A percentile compares a stretch with the other conserved stretches of the same genome.
phyloP scores from a whole-genome alignment of 768 basidiomycete species.

The Tubosaeta sp. region DNA sequence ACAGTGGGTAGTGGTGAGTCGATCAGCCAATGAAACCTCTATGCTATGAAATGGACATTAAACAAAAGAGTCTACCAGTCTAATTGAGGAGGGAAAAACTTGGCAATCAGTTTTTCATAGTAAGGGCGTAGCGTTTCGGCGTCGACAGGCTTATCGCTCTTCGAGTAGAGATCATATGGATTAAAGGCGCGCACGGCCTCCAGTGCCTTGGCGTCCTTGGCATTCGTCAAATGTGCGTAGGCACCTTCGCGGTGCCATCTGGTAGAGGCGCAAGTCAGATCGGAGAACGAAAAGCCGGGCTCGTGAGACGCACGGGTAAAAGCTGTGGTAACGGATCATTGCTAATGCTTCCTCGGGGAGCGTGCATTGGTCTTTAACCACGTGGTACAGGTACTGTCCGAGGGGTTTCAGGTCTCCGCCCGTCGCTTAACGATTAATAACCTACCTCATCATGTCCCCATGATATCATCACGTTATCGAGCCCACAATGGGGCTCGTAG shows the following conservation, averaged over 20 bases:
- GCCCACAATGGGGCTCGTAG: slow-evolving; percentile 73
- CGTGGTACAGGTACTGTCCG: slow-evolving; percentile 72
- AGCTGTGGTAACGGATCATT: slow-evolving; percentile 94
- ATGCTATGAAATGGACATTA: slow-evolving; percentile 1
- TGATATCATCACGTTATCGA: slow-evolving; percentile 83
- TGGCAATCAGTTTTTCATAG: slow-evolving; percentile 76
- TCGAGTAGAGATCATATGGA: slow-evolving; percentile 93
- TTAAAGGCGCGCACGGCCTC: slow-evolving; percentile 84
- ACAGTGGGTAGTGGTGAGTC: slow-evolving; percentile 2
- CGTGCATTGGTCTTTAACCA: slow-evolving; percentile 76
- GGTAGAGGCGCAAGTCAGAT: slow-evolving; percentile 2
- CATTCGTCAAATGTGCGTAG: slow-evolving; percentile 74
- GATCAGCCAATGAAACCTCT: slow-evolving; percentile 3
- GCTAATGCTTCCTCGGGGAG: slow-evolving; percentile 79
- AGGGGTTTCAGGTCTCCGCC: slow-evolving; percentile 3
- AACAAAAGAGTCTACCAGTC: slow-evolving; percentile 61
- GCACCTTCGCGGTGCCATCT: slow-evolving; percentile 89
- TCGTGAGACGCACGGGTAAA: slow-evolving; percentile 63
- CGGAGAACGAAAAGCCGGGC: background rate
- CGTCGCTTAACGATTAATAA: slow-evolving; percentile 8
- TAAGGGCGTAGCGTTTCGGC: slow-evolving; percentile 70
- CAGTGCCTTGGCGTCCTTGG: slow-evolving; percentile 59
- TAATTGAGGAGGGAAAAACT: slow-evolving; percentile 78
- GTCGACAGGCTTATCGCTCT: slow-evolving; percentile 67
- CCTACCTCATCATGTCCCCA: slow-evolving; percentile 90